These are phyloP conservation scores for Halophytophthora polymorphica DNA, from an alignment of 352 stramenopile species.

Conservation along the genomic window DNA sequence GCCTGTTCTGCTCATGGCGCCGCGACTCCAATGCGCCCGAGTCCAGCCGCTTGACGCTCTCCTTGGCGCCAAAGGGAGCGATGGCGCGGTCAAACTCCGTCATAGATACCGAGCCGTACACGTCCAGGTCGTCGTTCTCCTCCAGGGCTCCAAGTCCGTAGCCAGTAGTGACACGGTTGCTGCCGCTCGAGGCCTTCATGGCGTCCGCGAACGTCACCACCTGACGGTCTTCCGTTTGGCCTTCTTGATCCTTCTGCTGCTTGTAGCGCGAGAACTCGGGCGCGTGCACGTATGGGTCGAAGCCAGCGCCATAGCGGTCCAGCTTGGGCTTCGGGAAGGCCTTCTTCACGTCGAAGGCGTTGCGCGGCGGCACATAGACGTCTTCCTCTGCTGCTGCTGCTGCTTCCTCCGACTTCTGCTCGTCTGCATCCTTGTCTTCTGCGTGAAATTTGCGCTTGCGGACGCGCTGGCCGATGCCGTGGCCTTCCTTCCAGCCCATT, in stretches of 20 bases:
- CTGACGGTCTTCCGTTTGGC: conserved; percentile 28
- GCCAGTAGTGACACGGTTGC: conserved; percentile 32
- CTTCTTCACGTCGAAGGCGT: conserved; percentile 45
- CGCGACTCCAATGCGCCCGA: conserved; percentile 32
- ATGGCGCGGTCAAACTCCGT: conserved; percentile 67
- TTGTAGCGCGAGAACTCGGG: conserved; percentile 70
- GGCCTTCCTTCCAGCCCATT: conserved; percentile 91
- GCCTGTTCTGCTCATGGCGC: conserved; percentile 14
- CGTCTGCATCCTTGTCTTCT: conserved; percentile 4
- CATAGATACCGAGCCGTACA: conserved; percentile 70
- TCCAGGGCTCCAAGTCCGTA: conserved; percentile 78
- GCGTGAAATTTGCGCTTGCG: conserved; percentile 43
- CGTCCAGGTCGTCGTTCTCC: conserved; percentile 82
- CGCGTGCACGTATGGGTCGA: conserved; percentile 71
- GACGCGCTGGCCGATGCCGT: conserved; percentile 79
- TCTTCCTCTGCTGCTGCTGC: conserved; percentile 26
- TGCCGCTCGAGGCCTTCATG: conserved; percentile 38
- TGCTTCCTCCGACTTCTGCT: conserved; percentile 4
- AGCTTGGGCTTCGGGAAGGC: conserved; percentile 68
- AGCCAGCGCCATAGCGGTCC: conserved; percentile 74
- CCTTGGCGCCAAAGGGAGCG: conserved; percentile 24
- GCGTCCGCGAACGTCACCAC: conserved; percentile 77
- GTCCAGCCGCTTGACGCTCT: conserved; percentile 28
- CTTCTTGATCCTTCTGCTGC: conserved; percentile 26
- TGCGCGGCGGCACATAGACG: conserved; percentile 58